These are phyloP conservation scores for Saccharata proteae DNA, from an alignment of 2,329 filamentous ascomycete species.

Conservation along the genomic window DNA sequence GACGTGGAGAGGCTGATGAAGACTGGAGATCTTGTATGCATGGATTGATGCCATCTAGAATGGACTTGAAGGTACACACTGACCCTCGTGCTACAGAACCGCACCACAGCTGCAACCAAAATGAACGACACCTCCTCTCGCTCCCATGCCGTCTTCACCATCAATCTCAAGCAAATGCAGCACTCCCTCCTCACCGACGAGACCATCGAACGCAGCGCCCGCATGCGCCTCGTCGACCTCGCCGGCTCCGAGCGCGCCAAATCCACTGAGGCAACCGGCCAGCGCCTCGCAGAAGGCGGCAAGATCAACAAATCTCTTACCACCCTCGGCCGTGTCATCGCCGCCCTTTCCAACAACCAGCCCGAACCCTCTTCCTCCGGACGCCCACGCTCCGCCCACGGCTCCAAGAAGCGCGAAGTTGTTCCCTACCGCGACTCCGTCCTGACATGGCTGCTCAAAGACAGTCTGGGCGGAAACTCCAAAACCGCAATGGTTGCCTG, in stretches of 20 bases:
- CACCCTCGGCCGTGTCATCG: conserved; percentile 89
- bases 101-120: conserved; percentile 87
- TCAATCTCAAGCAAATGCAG: conserved; percentile 95
- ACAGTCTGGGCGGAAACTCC: conserved; percentile 88
- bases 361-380: conserved; percentile 32
- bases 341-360: conserved; percentile 52
- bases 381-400: conserved; percentile 37
- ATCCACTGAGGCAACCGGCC: conserved; percentile 86
- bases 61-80: conserved; percentile 9
- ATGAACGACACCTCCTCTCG: conserved; percentile 99
- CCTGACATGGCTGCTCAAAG: conserved; percentile 78
- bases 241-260: conserved; percentile 93
- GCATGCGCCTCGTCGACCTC: conserved; percentile 88
- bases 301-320: conserved; percentile 99
- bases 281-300: conserved; percentile 80
- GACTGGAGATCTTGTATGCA: conserved; percentile 56
- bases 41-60: not conserved
- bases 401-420: conserved; percentile 43
- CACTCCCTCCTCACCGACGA: conserved; percentile 96
- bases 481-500: conserved; percentile 99
- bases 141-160: conserved; percentile 94
- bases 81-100: conserved; percentile 37
- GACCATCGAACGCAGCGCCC: conserved; percentile 85
- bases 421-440: conserved; percentile 90
- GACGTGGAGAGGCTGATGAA: conserved; percentile 90